Conservation (phyloP, 345 rosid genomes). For the Ceriops zippeliana region DNA sequence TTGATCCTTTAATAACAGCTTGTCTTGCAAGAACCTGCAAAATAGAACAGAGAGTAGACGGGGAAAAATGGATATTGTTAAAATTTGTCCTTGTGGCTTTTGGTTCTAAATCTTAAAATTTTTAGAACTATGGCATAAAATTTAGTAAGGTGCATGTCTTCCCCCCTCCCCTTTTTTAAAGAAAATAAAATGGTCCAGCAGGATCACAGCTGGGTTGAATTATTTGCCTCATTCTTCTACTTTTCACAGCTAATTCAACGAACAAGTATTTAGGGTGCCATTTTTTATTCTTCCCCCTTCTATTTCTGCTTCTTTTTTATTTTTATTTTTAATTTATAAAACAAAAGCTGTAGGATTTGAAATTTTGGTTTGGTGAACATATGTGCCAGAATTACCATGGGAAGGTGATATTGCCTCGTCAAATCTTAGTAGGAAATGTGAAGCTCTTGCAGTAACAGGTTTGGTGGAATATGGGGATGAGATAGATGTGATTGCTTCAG, state of each 20-base stretch:
- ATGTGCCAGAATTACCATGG: conserved; percentile 57
- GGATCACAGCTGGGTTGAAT: too few relatives aligned
- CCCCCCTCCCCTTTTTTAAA: too few relatives aligned
- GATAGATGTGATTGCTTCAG: conserved; percentile 84
- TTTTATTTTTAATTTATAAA: background rate
- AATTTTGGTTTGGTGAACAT: conserved; percentile 15
- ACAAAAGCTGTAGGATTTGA: conserved; percentile 3
- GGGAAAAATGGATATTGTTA: too few relatives aligned
- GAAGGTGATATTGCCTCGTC: conserved; percentile 61
- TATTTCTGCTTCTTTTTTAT: background rate
- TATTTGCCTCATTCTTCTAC: background rate
- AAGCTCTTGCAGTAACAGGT: conserved; percentile 93
- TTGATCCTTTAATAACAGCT: too few relatives aligned
- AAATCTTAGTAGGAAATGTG: conserved; percentile 68
- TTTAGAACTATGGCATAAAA: too few relatives aligned
- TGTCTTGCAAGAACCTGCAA: too few relatives aligned
- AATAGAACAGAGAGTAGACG: too few relatives aligned
- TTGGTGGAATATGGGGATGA: conserved; percentile 93
- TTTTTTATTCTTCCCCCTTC: background rate
- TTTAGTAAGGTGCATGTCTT: too few relatives aligned
- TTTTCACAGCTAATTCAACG: background rate
- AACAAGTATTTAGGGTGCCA: background rate
- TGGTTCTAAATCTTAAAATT: too few relatives aligned
- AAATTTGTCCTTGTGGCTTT: too few relatives aligned
- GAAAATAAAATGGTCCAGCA: too few relatives aligned